phyloP scores from a whole-genome alignment of 805 yeast species.

The Ogataea paradorogensis region DNA sequence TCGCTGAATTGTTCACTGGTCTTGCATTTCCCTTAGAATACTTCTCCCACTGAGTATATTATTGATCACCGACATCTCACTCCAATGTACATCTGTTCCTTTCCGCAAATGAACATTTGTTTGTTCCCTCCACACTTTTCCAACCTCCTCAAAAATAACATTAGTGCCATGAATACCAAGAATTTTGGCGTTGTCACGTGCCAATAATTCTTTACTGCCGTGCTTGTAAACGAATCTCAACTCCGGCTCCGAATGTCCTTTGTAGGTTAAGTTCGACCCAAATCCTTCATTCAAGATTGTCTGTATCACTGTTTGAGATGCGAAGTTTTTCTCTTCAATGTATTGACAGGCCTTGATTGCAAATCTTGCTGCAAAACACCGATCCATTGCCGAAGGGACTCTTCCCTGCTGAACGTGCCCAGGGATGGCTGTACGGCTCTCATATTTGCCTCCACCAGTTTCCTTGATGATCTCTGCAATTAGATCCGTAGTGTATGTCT shows the following conservation, averaged over 20 bases:
- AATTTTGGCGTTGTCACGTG: conserved; percentile 54
- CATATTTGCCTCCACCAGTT: conserved; percentile 65
- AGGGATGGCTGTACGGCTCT: conserved; percentile 92
- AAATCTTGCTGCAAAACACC: conserved; percentile 83
- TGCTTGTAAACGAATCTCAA: conserved; percentile 51
- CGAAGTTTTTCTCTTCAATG: conserved; percentile 53
- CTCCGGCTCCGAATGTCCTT: conserved; percentile 31
- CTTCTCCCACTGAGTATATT: conserved; percentile 74
- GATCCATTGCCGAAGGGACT: conserved; percentile 89
- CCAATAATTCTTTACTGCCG: conserved; percentile 41
- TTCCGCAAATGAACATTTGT: conserved; percentile 63
- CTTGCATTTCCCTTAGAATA: conserved; percentile 38
- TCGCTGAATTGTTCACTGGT: conserved; percentile 2
- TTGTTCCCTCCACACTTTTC: conserved; percentile 54
- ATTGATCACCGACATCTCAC: conserved; percentile 51
- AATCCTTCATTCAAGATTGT: conserved; percentile 21
- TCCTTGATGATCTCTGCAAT: conserved; percentile 83
- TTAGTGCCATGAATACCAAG: conserved; percentile 70
- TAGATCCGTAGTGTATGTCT: conserved; percentile 75
- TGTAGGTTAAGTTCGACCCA: conserved; percentile 21
- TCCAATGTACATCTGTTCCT: conserved; percentile 71
- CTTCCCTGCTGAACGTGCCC: conserved; percentile 99
- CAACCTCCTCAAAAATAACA: conserved; percentile 55
- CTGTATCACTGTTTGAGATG: conserved; percentile 13
- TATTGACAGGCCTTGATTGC: conserved; percentile 89